phyloP scores from a whole-genome alignment of 164 flowering plant species.

The Liquidambar formosana region DNA sequence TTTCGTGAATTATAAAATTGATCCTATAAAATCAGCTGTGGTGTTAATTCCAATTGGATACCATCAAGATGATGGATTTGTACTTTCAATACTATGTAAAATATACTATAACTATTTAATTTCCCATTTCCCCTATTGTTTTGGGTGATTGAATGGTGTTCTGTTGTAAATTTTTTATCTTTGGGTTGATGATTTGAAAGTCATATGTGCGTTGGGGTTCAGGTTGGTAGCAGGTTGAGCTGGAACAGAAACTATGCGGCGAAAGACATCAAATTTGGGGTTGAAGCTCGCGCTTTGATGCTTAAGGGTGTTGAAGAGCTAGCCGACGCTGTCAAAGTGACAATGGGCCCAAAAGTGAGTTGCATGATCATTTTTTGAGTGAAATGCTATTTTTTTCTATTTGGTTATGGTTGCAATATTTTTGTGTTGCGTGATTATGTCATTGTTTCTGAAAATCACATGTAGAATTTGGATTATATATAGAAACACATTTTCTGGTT shows the following conservation, averaged over 20 bases:
- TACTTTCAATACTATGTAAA: too few relatives aligned
- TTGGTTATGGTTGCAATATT: background rate
- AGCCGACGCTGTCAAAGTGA: slow-evolving; percentile 93
- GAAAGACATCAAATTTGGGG: slow-evolving; percentile 88
- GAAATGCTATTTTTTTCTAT: background rate
- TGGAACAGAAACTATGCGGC: slow-evolving; percentile 96
- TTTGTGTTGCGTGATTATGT: background rate
- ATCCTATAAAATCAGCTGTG: too few relatives aligned
- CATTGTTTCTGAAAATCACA: background rate
- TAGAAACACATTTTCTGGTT: background rate
- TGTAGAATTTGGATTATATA: background rate
- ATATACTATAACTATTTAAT: too few relatives aligned
- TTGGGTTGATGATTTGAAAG: background rate
- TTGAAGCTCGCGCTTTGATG: slow-evolving; percentile 90
- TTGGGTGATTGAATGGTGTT: background rate
- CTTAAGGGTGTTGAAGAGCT: slow-evolving; percentile 95
- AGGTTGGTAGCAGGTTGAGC: slow-evolving; percentile 69
- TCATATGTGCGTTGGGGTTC: slow-evolving; percentile 6
- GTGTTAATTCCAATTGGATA: too few relatives aligned
- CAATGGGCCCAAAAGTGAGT: slow-evolving; percentile 95
- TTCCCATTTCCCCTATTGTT: too few relatives aligned
- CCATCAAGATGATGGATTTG: too few relatives aligned
- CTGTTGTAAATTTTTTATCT: background rate
- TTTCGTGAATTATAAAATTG: too few relatives aligned
- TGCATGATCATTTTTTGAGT: too few relatives aligned